Evolutionary conservation across 2,329 filamentous ascomycete species (phyloP), one percentile per base, ranked within the genome.

Genomic region (Xylariaceae sp.): DNA sequence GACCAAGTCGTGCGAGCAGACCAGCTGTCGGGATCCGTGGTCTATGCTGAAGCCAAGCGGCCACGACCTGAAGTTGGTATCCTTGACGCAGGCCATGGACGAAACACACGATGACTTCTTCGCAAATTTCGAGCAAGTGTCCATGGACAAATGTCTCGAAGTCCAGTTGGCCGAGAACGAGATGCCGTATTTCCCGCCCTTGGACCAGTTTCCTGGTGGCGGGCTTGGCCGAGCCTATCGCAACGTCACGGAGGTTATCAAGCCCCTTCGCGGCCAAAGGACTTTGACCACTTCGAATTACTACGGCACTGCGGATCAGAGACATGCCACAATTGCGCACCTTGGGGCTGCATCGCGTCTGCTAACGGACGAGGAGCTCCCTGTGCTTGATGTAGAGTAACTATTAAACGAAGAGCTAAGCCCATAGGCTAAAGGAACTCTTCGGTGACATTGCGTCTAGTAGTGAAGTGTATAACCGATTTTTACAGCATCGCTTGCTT

Each of bases 71-170:
- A 44, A 21, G 13, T 34, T 65, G 21, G 49, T 48, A 13, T 58
- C 56, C 19, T 54, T 65, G 6, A 51, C 53, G 39, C 56, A 63
- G 47, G 62, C 62, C n/a, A 41, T 65, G 50, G 49, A 63, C 26
- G 1, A 47, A 10, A 9, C 40, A 7, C 57, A 57, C 46, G 62
- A 64, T 43, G 32, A 18, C 22, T 64, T 62, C 29, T 64, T 62
- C 29, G 53, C 47, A 2, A 34, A 41, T 13, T 59, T 64, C 15
- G 32, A 51, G 16, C 53, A 51, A 40, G 62, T 63, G 40, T 37
- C 46, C 15, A 63, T 63, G 52, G 47, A 57, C 8, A 55, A 54
- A 3, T 65, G 62, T 43, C 49, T 59, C 18, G 19, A 46, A 18
- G 51, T 56, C 50, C 62, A 63, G 53, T 42, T 40, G 26, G 56